Evolutionary conservation across 768 basidiomycete species (phyloP).

Genomic region (Chalciporus sphaerocephalus): DNA sequence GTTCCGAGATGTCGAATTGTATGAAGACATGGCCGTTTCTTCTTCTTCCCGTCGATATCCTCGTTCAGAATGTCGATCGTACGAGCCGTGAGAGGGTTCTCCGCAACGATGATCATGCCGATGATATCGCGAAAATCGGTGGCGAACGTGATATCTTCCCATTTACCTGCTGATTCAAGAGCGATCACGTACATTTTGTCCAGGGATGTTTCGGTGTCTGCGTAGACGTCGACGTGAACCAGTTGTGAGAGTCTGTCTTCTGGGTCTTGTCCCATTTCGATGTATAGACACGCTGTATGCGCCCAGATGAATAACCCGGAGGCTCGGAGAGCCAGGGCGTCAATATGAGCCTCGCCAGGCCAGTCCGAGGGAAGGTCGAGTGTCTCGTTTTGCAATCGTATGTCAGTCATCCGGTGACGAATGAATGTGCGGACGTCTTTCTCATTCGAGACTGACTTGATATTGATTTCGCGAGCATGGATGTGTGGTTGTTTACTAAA

Average conservation of each 20-base stretch:
- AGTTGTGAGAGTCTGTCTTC: constrained; percentile 28
- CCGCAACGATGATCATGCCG: constrained; percentile 28
- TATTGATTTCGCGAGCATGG: constrained; percentile 21
- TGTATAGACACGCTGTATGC: constrained; percentile 30
- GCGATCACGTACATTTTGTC: constrained; percentile 31
- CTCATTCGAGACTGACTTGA: constrained; percentile 22
- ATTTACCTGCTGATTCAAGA: constrained; percentile 28
- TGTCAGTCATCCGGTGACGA: constrained; percentile 23
- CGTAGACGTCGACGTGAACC: constrained; percentile 16
- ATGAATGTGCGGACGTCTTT: constrained; percentile 26
- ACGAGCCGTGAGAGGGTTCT: constrained; percentile 23
- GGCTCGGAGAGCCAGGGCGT: constrained; percentile 24
- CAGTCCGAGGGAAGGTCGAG: constrained; percentile 27
- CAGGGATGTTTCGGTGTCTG: constrained; percentile 26
- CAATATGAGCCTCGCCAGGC: constrained; percentile 21
- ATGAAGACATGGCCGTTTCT: constrained; percentile 27
- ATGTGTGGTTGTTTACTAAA: constrained; percentile 15
- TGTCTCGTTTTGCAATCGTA: constrained; percentile 26
- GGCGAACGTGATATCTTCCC: constrained; percentile 28
- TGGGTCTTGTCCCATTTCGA: constrained; percentile 30
- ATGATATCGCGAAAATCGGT: constrained; percentile 31
- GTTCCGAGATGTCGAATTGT: constrained; percentile 26
- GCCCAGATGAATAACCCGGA: constrained; percentile 35
- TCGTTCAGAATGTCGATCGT: constrained; percentile 28
- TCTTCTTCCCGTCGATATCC: constrained; percentile 3